phyloP scores from a whole-genome alignment of 2,329 filamentous ascomycete species.

The Fusarium globosum region DNA sequence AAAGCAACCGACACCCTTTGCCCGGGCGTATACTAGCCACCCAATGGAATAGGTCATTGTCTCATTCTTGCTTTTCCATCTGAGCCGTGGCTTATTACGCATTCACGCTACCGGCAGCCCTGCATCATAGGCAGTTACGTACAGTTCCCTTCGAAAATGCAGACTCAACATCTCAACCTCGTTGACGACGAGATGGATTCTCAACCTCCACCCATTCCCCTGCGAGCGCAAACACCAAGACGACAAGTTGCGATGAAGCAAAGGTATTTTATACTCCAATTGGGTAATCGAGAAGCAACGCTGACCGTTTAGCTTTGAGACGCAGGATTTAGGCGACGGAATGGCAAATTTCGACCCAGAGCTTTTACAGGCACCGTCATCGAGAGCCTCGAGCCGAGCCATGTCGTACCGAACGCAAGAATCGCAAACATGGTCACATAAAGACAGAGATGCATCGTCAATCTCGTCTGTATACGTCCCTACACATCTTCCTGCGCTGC shows the following conservation, averaged over 20 bases:
- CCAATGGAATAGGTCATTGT: background rate
- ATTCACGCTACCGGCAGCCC: background rate
- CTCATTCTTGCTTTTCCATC: background rate
- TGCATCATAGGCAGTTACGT: background rate
- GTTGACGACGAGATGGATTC: constrained; percentile 21
- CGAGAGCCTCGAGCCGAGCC: constrained; percentile 25
- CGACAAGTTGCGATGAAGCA: constrained; percentile 15
- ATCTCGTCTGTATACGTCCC: constrained; percentile 30
- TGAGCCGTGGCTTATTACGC: background rate
- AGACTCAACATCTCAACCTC: constrained; percentile 20
- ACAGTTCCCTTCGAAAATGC: constrained; percentile 2
- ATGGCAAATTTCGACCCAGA: constrained; percentile 13
- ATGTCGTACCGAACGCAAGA: constrained; percentile 30
- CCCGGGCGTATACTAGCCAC: background rate
- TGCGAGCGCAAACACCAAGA: constrained; percentile 9
- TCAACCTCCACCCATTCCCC: constrained; percentile 9
- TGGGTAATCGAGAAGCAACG: no score
- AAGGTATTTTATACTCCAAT: background rate
- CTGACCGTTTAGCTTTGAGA: constrained; percentile 20
- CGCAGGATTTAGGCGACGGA: constrained; percentile 25
- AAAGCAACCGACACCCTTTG: background rate
- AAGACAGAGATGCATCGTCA: constrained; percentile 29
- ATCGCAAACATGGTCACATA: constrained; percentile 25
- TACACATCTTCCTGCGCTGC: constrained; percentile 32
- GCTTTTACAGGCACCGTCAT: constrained; percentile 19